Base-by-base conservation (phyloP, 2,329 filamentous ascomycete genomes). In the Penicillium sp. region DNA sequence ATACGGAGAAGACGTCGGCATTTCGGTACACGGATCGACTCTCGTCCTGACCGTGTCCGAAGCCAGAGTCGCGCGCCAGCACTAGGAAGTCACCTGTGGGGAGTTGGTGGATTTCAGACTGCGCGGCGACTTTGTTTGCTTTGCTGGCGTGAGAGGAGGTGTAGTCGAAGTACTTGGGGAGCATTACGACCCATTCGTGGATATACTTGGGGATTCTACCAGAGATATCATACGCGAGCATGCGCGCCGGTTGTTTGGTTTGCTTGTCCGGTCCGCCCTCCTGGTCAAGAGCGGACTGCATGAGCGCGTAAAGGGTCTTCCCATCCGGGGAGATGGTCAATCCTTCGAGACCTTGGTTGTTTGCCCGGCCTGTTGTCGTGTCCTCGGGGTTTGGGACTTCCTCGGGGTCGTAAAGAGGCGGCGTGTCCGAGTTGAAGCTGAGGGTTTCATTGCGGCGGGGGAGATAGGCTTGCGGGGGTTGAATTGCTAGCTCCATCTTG, bases 291-390 rank as follows among this genome's bases (percentile, higher is more conserved):
- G 86, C 85, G 1, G 82, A 84, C 66, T 91, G 87, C 21, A 89
- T 73, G 51, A 90, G 76, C 1, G 81, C 80, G 64, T 83, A 89
- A 10, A 90, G 74, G 2, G 76, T 82, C 55, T 82, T 83, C 9
- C 85, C 85, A 58, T 87, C 82, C 0, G 79, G 75, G 3, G 81
- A 83, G n/a, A 81, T 70, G 0, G 84, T 86, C 45, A 90, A 70
- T 0, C 84, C 86, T 69, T 90, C 87, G 45, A 90, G 82, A n/a
- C 87, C 87, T 66, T 89, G 86, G 68, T 90, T 90, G 68, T 90
- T 89, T 49, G 79, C 76, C 18, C 87, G 81, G 12, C 87, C 87
- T 0, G 79, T 79, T 1, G 78, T 75, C 0, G 85, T 83, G 57
- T 86, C 76, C 13, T 73, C 76, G 0, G 86, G 86, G 2, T 68